These are phyloP conservation scores for Austropuccinia psidii DNA, from an alignment of 1,284 basidiomycete species.

Conservation along the genomic window DNA sequence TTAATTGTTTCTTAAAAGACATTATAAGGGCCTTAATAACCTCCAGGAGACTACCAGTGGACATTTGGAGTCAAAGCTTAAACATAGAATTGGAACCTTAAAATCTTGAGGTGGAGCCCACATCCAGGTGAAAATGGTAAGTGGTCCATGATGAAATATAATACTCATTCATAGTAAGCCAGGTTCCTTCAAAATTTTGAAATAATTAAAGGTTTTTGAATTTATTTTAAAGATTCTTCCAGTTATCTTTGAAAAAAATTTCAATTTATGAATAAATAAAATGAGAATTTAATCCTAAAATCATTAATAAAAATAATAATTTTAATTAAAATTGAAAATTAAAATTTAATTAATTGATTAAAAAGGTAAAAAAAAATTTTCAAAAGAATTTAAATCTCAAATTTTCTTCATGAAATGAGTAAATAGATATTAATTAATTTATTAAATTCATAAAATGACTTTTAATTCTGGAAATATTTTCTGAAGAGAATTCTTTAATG, in stretches of 20 bases:
- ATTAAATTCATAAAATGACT: background rate
- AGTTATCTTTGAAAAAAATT: background rate
- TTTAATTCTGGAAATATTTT: too few relatives aligned
- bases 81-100: background rate
- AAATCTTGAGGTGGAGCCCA: too few relatives aligned
- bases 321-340: background rate
- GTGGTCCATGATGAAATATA: background rate
- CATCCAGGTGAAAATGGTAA: too few relatives aligned
- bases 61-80: too few relatives aligned
- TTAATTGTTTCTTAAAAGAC: too few relatives aligned
- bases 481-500: too few relatives aligned
- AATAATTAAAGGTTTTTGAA: background rate
- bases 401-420: background rate
- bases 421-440: background rate
- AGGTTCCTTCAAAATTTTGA: background rate
- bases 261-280: background rate
- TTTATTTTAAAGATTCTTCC: background rate
- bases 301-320: background rate
- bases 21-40: too few relatives aligned
- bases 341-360: background rate
- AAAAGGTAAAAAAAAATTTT: background rate
- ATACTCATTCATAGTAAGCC: too few relatives aligned
- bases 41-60: too few relatives aligned
- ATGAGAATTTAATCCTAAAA: background rate
- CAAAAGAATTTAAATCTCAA: background rate